These are phyloP conservation scores for Garcia nutans DNA, from an alignment of 345 rosid species.

Conservation along the genomic window DNA sequence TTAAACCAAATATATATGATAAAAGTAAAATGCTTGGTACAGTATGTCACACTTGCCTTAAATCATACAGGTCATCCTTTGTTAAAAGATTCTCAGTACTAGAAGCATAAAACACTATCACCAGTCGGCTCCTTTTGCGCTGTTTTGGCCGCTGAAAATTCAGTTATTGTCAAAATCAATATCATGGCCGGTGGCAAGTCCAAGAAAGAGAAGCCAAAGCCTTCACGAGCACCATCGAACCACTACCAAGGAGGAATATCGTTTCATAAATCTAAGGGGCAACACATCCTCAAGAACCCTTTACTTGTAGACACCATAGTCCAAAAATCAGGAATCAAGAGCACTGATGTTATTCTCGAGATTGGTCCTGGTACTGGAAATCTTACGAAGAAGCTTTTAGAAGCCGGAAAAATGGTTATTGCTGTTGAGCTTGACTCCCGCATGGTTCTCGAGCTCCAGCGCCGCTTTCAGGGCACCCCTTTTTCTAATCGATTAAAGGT, in stretches of 20 bases:
- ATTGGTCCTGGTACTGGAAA: conserved; percentile 95
- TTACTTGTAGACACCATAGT: conserved; percentile 75
- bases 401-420: conserved; percentile 74
- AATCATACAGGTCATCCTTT: no score
- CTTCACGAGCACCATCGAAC: conserved; percentile 49
- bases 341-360: conserved; percentile 81
- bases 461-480: conserved; percentile 86
- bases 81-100: no score
- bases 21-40: no score
- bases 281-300: conserved; percentile 88
- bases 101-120: neutral
- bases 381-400: conserved; percentile 87
- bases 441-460: conserved; percentile 92
- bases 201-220: conserved; percentile 63
- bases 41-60: no score
- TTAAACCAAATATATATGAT: no score
- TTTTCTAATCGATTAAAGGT: conserved; percentile 60
- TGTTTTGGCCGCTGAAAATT: neutral
- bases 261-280: conserved; percentile 87
- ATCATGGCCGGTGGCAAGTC: conserved; percentile 84
- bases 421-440: conserved; percentile 90
- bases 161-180: neutral
- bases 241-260: conserved; percentile 84
- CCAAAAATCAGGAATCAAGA: conserved; percentile 77
- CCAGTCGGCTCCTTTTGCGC: no score